Evolutionary conservation across 2,329 filamentous ascomycete genomes (phyloP).

Genomic region (Chlorencoelia australis): DNA sequence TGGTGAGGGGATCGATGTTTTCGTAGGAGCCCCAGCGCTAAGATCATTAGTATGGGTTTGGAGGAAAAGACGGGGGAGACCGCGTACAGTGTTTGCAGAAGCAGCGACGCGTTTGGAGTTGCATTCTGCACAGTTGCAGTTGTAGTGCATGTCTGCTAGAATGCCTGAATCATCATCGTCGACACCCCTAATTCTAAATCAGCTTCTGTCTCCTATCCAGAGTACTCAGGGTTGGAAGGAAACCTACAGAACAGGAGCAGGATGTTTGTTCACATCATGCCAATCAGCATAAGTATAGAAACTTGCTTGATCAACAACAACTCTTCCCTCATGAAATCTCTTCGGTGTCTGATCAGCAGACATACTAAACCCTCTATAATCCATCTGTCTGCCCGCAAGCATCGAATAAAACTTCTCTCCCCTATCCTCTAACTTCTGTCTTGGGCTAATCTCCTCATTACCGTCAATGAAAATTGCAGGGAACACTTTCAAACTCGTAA

Average conservation of each 20-base stretch:
- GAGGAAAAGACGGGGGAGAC: too few relatives aligned
- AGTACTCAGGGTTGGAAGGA: too few relatives aligned
- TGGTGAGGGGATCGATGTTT: slow-evolving; percentile 15
- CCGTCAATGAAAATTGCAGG: slow-evolving; percentile 15
- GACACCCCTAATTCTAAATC: slow-evolving; percentile 4
- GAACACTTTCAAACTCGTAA: slow-evolving; percentile 21
- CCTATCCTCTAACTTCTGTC: slow-evolving; percentile 14
- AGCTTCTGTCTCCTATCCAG: background rate
- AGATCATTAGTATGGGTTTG: background rate
- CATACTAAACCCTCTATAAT: slow-evolving; percentile 18
- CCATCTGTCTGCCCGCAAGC: slow-evolving; percentile 17
- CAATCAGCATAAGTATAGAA: slow-evolving; percentile 17
- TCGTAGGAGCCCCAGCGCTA: slow-evolving; percentile 15
- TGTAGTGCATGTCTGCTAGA: slow-evolving; percentile 14
- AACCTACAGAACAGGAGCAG: slow-evolving; percentile 9
- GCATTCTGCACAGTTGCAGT: slow-evolving; percentile 14
- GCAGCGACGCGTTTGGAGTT: slow-evolving; percentile 12
- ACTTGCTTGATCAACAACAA: slow-evolving; percentile 16
- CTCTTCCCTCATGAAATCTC: slow-evolving; percentile 14
- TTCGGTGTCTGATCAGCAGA: slow-evolving; percentile 15
- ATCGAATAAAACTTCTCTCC: slow-evolving; percentile 19
- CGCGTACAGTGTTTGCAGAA: slow-evolving; percentile 7
- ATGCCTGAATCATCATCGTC: slow-evolving; percentile 16
- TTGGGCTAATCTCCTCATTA: slow-evolving; percentile 10
- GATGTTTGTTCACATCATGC: slow-evolving; percentile 13